Evolutionary conservation across 139 green algal genomes (phyloP).

Genomic region (Yamagishiella unicocca): DNA sequence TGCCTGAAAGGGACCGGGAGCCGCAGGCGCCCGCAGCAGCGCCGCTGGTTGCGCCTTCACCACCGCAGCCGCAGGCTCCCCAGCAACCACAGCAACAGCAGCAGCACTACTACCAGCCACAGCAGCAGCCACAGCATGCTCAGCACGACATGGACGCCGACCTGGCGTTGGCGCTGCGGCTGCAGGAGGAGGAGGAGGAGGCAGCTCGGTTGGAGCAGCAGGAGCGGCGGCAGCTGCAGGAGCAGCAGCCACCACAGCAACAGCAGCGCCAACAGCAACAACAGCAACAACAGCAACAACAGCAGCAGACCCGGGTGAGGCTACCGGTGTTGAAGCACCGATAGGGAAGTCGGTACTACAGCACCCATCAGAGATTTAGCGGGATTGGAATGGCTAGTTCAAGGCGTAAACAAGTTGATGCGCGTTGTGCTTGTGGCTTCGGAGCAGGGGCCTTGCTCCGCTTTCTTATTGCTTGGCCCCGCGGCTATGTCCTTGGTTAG

Average conservation of each 20-base stretch:
- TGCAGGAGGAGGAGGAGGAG: conserved; percentile 84
- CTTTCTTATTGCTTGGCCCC: too few relatives aligned
- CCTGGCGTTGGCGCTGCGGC: conserved; percentile 86
- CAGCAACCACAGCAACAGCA: not conserved
- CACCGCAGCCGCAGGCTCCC: conserved; percentile 10
- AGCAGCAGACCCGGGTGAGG: not conserved
- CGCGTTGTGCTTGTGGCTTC: too few relatives aligned
- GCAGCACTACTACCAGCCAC: not conserved
- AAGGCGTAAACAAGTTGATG: too few relatives aligned
- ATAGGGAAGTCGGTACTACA: too few relatives aligned
- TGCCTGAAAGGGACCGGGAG: not conserved
- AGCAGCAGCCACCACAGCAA: not conserved
- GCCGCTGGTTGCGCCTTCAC: not conserved
- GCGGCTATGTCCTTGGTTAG: too few relatives aligned
- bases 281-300: not conserved
- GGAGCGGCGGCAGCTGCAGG: conserved; percentile 10
- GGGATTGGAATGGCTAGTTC: too few relatives aligned
- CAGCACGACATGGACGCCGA: conserved; percentile 74
- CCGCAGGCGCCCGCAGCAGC: not conserved
- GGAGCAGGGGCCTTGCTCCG: too few relatives aligned
- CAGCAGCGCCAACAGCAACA: not conserved
- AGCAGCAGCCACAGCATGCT: not conserved
- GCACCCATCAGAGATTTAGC: too few relatives aligned
- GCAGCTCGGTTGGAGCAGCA: conserved; percentile 33
- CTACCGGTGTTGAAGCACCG: too few relatives aligned